phyloP scores from a whole-genome alignment of 2,329 filamentous ascomycete species.

The Aspergillus fructus region DNA sequence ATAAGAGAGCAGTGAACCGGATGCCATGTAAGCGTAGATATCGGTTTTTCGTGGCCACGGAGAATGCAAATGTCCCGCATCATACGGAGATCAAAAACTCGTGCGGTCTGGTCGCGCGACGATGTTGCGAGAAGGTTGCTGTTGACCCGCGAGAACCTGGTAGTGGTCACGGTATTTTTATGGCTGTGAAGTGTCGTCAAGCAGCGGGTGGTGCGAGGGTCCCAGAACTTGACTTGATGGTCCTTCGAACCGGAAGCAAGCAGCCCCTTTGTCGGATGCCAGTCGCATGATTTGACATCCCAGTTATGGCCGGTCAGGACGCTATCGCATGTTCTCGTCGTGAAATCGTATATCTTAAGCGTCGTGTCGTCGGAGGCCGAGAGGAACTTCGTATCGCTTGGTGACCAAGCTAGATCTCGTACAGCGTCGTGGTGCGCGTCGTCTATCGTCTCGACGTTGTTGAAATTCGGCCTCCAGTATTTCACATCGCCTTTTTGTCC shows the following conservation, averaged over 20 bases:
- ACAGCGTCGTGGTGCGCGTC: conserved; percentile 88
- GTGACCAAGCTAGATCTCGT: conserved; percentile 87
- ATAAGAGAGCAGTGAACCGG: conserved; percentile 86
- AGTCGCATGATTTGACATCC: conserved; percentile 96
- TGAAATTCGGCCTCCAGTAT: conserved; percentile 99
- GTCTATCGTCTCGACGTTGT: conserved; percentile 88
- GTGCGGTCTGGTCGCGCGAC: conserved; percentile 86
- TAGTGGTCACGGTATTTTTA: conserved; percentile 95
- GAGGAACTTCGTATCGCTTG: conserved; percentile 92
- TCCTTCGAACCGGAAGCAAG: conserved; percentile 97
- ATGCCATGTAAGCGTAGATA: conserved; percentile 90
- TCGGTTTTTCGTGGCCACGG: conserved; percentile 93
- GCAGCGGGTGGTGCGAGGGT: conserved; percentile 86
- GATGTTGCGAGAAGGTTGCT: conserved; percentile 87
- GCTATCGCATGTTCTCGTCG: conserved; percentile 76
- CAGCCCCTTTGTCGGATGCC: conserved; percentile 93
- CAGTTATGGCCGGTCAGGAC: conserved; percentile 91
- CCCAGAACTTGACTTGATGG: conserved; percentile 96
- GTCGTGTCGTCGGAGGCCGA: conserved; percentile 93
- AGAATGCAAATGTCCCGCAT: conserved; percentile 96
- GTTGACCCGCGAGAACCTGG: conserved; percentile 81
- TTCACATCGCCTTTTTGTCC: conserved; percentile 95
- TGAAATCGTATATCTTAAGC: conserved; percentile 95
- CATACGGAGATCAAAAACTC: conserved; percentile 93
- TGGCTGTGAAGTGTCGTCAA: conserved; percentile 93